These are phyloP conservation scores for Sporothrix schenckii DNA, from an alignment of 2,329 filamentous ascomycete genomes.

Conservation along the genomic window DNA sequence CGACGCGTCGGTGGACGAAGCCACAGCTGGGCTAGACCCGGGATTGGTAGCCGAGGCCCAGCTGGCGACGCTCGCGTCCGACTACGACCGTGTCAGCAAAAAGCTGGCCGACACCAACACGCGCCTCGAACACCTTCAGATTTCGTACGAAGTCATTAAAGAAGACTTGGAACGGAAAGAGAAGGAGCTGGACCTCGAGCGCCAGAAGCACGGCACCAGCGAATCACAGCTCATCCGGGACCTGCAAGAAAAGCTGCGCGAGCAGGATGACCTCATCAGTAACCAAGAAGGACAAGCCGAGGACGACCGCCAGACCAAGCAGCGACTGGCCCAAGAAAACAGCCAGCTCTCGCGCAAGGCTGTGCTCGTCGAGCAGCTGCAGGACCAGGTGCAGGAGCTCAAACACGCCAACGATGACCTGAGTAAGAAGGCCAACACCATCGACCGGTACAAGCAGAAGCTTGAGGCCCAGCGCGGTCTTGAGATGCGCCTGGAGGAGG, in stretches of 20 bases:
- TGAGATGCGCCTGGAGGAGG: constrained; percentile 58
- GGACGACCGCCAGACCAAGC: constrained; percentile 51
- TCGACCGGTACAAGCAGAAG: constrained; percentile 65
- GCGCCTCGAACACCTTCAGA: constrained; percentile 62
- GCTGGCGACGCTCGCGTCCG: constrained; percentile 54
- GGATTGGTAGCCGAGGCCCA: constrained; percentile 62
- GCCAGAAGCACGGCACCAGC: constrained; percentile 56
- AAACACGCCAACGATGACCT: constrained; percentile 62
- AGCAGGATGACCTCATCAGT: constrained; percentile 72
- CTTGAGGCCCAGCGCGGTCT: constrained; percentile 60
- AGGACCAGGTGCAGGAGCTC: constrained; percentile 63
- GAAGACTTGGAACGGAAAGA: constrained; percentile 62
- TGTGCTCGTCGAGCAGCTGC: constrained; percentile 54
- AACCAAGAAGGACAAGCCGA: constrained; percentile 69
- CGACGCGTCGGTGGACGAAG: constrained; percentile 46
- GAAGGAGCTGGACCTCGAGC: constrained; percentile 58
- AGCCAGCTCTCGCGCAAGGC: constrained; percentile 51
- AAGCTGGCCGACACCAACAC: constrained; percentile 62
- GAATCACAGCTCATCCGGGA: constrained; percentile 57
- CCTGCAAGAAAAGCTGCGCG: constrained; percentile 61
- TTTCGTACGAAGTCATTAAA: constrained; percentile 67
- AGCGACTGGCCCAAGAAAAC: constrained; percentile 54
- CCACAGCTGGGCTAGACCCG: constrained; percentile 52
- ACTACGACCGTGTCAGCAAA: constrained; percentile 59
- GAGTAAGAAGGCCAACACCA: constrained; percentile 64